Evolutionary conservation across 805 yeast genomes (phyloP), one percentile per base, ranked within the genome.

Genomic region (Cyberlindnera xylosilytica): DNA sequence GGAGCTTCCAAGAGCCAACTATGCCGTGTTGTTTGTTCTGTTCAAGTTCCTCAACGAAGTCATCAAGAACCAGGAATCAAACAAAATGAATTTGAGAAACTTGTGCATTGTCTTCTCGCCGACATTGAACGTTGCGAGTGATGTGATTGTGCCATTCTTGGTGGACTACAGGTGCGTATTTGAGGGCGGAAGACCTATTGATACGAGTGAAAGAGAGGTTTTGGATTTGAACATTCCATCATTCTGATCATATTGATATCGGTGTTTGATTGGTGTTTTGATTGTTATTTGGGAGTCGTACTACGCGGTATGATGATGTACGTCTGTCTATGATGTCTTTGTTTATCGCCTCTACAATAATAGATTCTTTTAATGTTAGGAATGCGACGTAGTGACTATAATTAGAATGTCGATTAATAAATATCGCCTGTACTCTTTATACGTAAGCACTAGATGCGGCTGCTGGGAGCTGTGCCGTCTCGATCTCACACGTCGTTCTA

Each of bases 61-160:
- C 34, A 72, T 82, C 36, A 70, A 75, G 33, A 74, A 81, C 52
- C 73, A 71, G 46, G 74, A 75, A 12, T 63, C 68, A 45, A 91
- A 90, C 65, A 81, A 88, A 62, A 91, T 91, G 99, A 84, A 83
- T 45, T 65, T 85, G 45, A 72, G 85, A 51, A 91, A 93, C 55
- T 66, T 80, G 41, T 80, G 88, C 54, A 86, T 86, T 58, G 93
- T 86, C 5, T 85, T 86, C 57, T 84, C 87, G 5, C 93, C 95
- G 3, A 86, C 95, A 1, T 68, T 86, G 51, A 81, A 81, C 49
- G 68, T 87, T 36, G 78, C 90, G 1, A 69, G 80, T 13, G 79
- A 76, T 39, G 70, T 83, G 10, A 65, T 86, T 33, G 72, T 73
- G 31, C 72, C 78, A 12, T 73, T 84, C 39, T 69, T 86, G 42